Conservation (phyloP, 164 flowering plant species). For the Vitis rotundifolia region DNA sequence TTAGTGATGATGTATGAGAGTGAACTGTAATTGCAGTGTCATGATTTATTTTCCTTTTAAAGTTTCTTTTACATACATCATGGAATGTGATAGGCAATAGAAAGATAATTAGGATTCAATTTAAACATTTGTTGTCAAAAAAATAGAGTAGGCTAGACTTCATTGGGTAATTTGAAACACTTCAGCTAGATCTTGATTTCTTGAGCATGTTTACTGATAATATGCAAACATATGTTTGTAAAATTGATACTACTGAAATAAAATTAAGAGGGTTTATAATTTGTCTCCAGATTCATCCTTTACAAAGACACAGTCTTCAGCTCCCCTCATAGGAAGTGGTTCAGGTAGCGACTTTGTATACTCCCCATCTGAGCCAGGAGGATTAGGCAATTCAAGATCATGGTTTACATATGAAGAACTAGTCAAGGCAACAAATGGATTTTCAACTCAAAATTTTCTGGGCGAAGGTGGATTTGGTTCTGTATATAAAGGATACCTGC, state of each 20-base stretch:
- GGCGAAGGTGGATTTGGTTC: slow-evolving; percentile 94
- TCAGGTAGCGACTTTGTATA: slow-evolving; percentile 38
- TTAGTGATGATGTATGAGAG: no score
- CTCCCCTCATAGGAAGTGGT: slow-evolving; percentile 43
- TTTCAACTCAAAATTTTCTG: slow-evolving; percentile 71
- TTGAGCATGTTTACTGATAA: not conserved
- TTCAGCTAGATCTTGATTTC: not conserved
- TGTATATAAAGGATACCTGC: slow-evolving; percentile 70
- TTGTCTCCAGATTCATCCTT: slow-evolving; percentile 42
- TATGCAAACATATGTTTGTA: not conserved
- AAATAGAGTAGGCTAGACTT: no score
- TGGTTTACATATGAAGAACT: slow-evolving; percentile 74
- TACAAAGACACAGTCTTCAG: slow-evolving; percentile 37
- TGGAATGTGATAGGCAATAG: no score
- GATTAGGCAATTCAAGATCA: slow-evolving; percentile 68
- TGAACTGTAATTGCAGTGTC: no score
- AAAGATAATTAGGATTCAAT: no score
- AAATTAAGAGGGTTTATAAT: not conserved
- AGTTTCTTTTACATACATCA: no score
- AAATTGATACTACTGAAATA: not conserved
- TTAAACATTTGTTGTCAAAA: no score
- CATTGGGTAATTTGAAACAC: no score
- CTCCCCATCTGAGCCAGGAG: slow-evolving; percentile 56
- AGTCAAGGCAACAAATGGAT: slow-evolving; percentile 64
- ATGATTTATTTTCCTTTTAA: no score